Evolutionary conservation across 371 early-diverging fungal genomes (phyloP).

Genomic region (Syncephalis plumigaleata): DNA sequence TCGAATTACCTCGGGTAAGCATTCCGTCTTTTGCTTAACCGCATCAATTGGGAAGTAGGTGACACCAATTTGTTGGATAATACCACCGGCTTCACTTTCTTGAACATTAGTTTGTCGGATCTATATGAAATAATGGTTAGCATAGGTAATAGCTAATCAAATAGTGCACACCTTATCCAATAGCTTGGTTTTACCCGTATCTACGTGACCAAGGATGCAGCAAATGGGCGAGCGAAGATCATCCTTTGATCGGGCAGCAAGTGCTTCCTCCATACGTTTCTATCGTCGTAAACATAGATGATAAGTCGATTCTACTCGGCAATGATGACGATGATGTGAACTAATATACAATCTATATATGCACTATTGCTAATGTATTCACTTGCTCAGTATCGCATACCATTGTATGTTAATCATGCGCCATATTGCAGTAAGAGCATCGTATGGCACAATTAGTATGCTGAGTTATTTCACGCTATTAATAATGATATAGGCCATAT

Average conservation of each 20-base stretch:
- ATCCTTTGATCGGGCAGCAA: slow-evolving; percentile 73
- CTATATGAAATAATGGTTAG: slow-evolving; percentile 4
- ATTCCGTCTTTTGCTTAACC: slow-evolving; percentile 79
- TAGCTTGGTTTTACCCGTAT: slow-evolving; percentile 98
- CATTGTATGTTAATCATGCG: too few species aligned
- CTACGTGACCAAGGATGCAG: slow-evolving; percentile 99
- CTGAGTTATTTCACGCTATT: too few species aligned
- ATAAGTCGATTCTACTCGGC: slow-evolving; percentile 1
- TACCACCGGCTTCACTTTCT: slow-evolving; percentile 99
- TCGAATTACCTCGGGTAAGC: slow-evolving; percentile 21
- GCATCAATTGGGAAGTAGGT: slow-evolving; percentile 98
- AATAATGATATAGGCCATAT: too few species aligned
- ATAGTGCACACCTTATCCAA: slow-evolving; percentile 59
- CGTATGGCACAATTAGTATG: too few species aligned
- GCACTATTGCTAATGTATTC: too few species aligned
- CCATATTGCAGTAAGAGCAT: too few species aligned
- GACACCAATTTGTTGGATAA: slow-evolving; percentile 99
- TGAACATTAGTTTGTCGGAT: slow-evolving; percentile 99
- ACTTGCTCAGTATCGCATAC: too few species aligned
- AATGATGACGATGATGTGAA: too few species aligned
- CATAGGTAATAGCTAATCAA: too few species aligned
- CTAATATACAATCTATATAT: too few species aligned
- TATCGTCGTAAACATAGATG: slow-evolving; percentile 6
- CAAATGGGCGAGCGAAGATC: slow-evolving; percentile 97
- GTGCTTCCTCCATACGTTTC: slow-evolving; percentile 52